Evolutionary conservation across 2,329 filamentous ascomycete species (phyloP), one percentile per base, ranked within the genome.

Genomic region (Setomelanomma holmii): DNA sequence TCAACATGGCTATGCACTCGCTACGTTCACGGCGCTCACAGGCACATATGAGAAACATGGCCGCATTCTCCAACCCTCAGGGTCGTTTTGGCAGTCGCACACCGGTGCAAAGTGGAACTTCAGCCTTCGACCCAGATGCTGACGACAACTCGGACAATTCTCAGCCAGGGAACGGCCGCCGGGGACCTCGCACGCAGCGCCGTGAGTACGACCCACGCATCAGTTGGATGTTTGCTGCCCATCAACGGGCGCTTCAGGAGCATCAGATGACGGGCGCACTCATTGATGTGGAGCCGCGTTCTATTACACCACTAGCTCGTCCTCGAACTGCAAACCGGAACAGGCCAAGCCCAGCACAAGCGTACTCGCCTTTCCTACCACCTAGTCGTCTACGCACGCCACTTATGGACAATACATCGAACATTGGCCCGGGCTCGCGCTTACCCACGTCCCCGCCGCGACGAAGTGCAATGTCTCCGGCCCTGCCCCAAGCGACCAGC

Each of bases 221-320:
- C 47, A 76, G 74, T 52, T 71, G 68, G 63, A 74, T 76, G 60
- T 77, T 77, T 48, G 74, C 75, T 53, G 69, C 75, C 24, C 74
- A 77, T 38, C 74, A 73, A 51, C 68, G 67, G 35, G 71, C 72
- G 21, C 63, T 77, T 27, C 68, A 71, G 43, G 67, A 73, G 40
- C 64, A 71, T 20, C 66, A 71, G 49, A 64, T 64, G 51, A 61
- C 59, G 14, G 69, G 68, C 16, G 59, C 64, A 5, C 54, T 74
- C 33, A 63, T 75, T 49, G 73, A 76, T 45, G 58, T 75, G 14
- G 71, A 75, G 41, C 60, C 69, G 45, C 71, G 74, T 23, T 68
- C 71, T 17, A 72, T 68, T 11, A 77, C 75, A 14, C 75, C 75
- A 14, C 61, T 77, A 44, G 63, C 68, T 42, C 71, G 75, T 22